Conservation (phyloP, 805 yeast genomes). For the Wickerhamomyces bisporus region DNA sequence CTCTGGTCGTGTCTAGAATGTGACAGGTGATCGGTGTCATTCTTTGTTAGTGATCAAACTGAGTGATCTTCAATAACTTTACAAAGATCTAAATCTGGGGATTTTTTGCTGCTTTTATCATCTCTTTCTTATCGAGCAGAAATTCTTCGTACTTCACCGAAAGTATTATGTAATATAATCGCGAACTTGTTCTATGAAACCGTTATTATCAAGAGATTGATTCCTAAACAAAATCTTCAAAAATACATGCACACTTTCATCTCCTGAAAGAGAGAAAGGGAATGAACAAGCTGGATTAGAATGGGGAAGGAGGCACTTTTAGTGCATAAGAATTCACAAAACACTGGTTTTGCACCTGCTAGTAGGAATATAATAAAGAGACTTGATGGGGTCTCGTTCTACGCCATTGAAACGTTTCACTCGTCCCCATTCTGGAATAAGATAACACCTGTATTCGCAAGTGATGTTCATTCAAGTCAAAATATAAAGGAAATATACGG, state of each 20-base stretch:
- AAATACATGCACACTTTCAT: no score
- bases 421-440: constrained; percentile 25
- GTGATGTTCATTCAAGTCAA: constrained; percentile 24
- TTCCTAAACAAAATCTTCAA: not conserved
- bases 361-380: constrained; percentile 23
- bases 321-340: not conserved
- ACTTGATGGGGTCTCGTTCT: constrained; percentile 25
- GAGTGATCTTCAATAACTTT: no score
- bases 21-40: constrained; percentile 81
- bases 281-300: no score
- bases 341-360: constrained; percentile 22
- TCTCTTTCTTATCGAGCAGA: not conserved
- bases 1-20: constrained; percentile 76
- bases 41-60: not conserved
- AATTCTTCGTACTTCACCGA: constrained; percentile 3
- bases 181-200: not conserved
- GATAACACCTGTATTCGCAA: constrained; percentile 27
- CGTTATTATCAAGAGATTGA: not conserved
- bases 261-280: no score
- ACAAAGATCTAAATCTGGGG: no score
- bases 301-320: constrained; percentile 2
- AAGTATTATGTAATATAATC: not conserved
- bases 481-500: constrained; percentile 24
- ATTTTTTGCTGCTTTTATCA: no score
- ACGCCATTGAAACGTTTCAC: constrained; percentile 31